These are phyloP conservation scores for Pseudocercospora musae DNA, from an alignment of 2,329 filamentous ascomycete genomes.

Conservation along the genomic window DNA sequence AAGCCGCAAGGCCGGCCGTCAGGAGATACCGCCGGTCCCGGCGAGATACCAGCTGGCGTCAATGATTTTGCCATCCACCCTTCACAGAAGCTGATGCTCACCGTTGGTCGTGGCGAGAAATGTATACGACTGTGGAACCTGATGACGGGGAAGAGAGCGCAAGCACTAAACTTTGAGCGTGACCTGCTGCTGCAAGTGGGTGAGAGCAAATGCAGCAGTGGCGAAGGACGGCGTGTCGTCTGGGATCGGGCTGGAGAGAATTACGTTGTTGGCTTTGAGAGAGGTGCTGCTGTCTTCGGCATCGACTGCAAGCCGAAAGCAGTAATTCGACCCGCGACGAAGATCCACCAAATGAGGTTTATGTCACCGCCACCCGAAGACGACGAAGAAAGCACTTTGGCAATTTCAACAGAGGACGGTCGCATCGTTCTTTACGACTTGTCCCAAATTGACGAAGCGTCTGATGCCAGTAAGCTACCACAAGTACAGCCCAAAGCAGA, in stretches of 20 bases:
- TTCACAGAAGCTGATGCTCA: slow-evolving; percentile 94
- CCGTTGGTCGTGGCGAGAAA: slow-evolving; percentile 81
- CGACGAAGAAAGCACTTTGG: slow-evolving; percentile 50
- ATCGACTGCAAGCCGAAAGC: slow-evolving; percentile 82
- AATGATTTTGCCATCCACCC: slow-evolving; percentile 96
- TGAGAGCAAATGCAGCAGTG: slow-evolving; percentile 71
- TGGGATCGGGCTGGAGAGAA: slow-evolving; percentile 78
- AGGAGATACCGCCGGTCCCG: slow-evolving; percentile 82
- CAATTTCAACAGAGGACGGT: slow-evolving; percentile 86
- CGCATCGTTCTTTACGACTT: slow-evolving; percentile 80
- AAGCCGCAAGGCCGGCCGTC: slow-evolving; percentile 76
- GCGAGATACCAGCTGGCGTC: slow-evolving; percentile 78
- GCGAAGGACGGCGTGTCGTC: slow-evolving; percentile 76
- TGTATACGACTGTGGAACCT: slow-evolving; percentile 95
- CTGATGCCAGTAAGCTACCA: slow-evolving; percentile 31
- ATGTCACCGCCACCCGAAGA: slow-evolving; percentile 48
- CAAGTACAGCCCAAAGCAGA: slow-evolving; percentile 58
- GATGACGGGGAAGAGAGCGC: slow-evolving; percentile 92
- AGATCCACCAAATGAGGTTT: slow-evolving; percentile 80
- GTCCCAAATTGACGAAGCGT: slow-evolving; percentile 14
- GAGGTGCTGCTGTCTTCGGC: slow-evolving; percentile 79
- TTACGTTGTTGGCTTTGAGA: slow-evolving; percentile 85
- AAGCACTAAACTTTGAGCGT: slow-evolving; percentile 79
- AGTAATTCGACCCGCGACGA: slow-evolving; percentile 68
- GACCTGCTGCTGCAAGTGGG: slow-evolving; percentile 71